phyloP scores from a whole-genome alignment of 495 filamentous ascomycete genomes.

The Elasticomyces elasticus region DNA sequence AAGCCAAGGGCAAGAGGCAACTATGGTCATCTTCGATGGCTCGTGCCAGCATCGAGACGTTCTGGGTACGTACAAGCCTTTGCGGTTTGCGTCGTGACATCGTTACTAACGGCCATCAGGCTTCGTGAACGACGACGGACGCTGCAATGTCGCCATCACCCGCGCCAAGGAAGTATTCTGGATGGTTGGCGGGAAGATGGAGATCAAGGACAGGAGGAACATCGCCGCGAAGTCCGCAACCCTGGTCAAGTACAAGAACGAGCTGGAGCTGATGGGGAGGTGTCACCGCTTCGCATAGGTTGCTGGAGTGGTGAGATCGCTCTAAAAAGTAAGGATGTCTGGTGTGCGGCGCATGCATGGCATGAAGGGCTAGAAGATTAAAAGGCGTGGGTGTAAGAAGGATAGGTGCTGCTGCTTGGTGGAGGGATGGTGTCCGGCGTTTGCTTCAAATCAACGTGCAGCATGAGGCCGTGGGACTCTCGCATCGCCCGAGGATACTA shows the following conservation, averaged over 20 bases:
- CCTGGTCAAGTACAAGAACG: not conserved
- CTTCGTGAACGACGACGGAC: slow-evolving; percentile 6
- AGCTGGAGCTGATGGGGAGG: not conserved
- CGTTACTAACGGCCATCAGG: not conserved
- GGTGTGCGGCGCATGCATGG: too few species aligned
- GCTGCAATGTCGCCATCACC: slow-evolving; percentile 9
- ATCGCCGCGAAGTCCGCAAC: not conserved
- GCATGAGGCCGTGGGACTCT: too few species aligned
- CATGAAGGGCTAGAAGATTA: too few species aligned
- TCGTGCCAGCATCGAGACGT: slow-evolving; percentile 1
- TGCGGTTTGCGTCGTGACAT: not conserved
- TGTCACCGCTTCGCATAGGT: not conserved
- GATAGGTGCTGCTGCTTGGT: too few species aligned
- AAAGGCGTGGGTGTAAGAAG: too few species aligned
- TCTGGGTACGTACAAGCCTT: not conserved
- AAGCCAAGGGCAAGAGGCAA: slow-evolving; percentile 9
- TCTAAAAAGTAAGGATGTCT: too few species aligned
- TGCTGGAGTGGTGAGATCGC: not conserved
- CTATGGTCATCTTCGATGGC: slow-evolving; percentile 7
- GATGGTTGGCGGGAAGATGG: slow-evolving; percentile 2
- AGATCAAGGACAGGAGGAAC: not conserved
- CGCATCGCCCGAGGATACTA: too few species aligned
- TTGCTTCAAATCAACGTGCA: too few species aligned
- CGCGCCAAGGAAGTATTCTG: slow-evolving; percentile 12
- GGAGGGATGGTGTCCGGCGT: too few species aligned